phyloP scores from a whole-genome alignment of 2,329 filamentous ascomycete species.

The Penicillium nordicum region DNA sequence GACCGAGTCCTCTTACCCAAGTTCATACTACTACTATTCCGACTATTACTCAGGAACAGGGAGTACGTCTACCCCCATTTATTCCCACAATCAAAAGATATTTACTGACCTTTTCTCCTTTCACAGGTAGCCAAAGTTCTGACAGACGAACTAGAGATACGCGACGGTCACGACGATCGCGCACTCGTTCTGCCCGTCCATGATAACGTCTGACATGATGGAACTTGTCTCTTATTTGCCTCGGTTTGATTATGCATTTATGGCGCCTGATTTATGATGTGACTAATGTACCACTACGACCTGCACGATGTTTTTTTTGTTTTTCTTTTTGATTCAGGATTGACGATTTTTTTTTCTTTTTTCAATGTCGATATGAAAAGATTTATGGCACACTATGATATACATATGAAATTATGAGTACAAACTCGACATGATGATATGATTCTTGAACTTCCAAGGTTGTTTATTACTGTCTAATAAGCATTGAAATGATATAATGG shows the following conservation, averaged over 20 bases:
- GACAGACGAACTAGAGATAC: constrained; percentile 39
- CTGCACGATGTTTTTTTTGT: constrained; percentile 3
- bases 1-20: constrained; percentile 39
- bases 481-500: constrained; percentile 1
- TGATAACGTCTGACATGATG: constrained; percentile 7
- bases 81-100: neutral
- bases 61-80: constrained; percentile 31
- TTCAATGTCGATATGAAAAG: constrained; percentile 13
- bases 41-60: constrained; percentile 38
- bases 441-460: neutral
- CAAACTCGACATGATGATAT: constrained; percentile 1
- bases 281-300: constrained; percentile 26
- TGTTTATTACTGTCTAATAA: neutral
- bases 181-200: constrained; percentile 30
- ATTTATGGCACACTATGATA: constrained; percentile 2
- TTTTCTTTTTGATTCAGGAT: neutral
- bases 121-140: constrained; percentile 44
- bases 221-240: neutral
- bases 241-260: constrained; percentile 17
- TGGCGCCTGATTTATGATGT: constrained; percentile 17
- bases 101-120: constrained; percentile 7
- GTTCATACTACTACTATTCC: constrained; percentile 42
- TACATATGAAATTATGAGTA: constrained; percentile 9
- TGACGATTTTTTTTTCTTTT: constrained; percentile 13
- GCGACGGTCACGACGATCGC: constrained; percentile 29